phyloP scores from a whole-genome alignment of 805 yeast species.

The Candida qinlingensis region DNA sequence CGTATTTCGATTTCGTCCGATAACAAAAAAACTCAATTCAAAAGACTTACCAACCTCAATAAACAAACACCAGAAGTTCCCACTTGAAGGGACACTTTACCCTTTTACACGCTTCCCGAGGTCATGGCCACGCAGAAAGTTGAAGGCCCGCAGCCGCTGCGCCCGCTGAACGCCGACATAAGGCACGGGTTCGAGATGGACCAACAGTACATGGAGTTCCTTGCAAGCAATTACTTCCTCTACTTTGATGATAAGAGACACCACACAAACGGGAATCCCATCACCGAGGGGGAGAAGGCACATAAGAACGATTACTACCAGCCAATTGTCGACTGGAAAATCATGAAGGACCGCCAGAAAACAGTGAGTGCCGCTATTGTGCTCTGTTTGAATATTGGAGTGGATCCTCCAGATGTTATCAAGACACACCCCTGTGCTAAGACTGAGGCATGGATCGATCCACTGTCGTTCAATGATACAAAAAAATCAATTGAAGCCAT shows the following conservation, averaged over 20 bases:
- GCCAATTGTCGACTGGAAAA: conserved; percentile 85
- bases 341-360: conserved; percentile 82
- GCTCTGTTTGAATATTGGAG: conserved; percentile 86
- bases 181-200: conserved; percentile 69
- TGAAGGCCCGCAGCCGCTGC: conserved; percentile 9
- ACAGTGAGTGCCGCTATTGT: conserved; percentile 92
- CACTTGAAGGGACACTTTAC: too few species aligned
- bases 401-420: conserved; percentile 94
- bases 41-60: too few species aligned
- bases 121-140: conserved; percentile 1
- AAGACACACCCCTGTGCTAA: conserved; percentile 92
- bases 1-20: background rate
- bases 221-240: conserved; percentile 66
- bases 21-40: too few species aligned
- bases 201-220: conserved; percentile 47
- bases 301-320: conserved; percentile 49
- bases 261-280: conserved; percentile 82
- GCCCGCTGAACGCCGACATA: conserved; percentile 48
- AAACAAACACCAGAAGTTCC: too few species aligned
- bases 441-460: conserved; percentile 91
- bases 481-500: conserved; percentile 88
- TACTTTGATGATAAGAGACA: conserved; percentile 92
- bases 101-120: background rate
- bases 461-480: conserved; percentile 72
- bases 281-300: conserved; percentile 46